phyloP scores from a whole-genome alignment of 1,284 basidiomycete genomes.

The Cutaneotrichosporon daszewskae region DNA sequence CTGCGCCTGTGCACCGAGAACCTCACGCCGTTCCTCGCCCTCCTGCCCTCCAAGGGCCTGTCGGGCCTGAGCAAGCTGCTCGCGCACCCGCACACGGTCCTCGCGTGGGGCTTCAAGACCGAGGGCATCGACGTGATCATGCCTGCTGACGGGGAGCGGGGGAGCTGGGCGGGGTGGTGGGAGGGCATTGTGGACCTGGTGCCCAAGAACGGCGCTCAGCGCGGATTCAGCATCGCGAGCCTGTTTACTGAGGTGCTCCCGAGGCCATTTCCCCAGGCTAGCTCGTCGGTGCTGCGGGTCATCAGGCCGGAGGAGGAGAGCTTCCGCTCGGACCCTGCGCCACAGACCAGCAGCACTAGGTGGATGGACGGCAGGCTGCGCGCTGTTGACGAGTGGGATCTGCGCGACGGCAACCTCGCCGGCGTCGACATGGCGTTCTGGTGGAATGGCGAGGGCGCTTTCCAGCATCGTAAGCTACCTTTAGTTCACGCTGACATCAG shows the following conservation, averaged over 20 bases:
- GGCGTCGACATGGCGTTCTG: constrained; percentile 36
- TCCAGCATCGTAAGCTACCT: constrained; percentile 42
- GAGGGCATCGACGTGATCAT: constrained; percentile 44
- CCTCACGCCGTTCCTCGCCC: constrained; percentile 87
- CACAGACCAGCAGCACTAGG: background rate
- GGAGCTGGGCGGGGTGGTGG: constrained; percentile 64
- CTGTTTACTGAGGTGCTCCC: constrained; percentile 66
- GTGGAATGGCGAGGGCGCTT: constrained; percentile 49
- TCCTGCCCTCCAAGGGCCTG: constrained; percentile 85
- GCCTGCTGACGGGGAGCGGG: constrained; percentile 22
- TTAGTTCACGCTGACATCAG: background rate
- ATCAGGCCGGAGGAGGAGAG: constrained; percentile 20
- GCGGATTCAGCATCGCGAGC: constrained; percentile 69
- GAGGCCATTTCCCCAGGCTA: constrained; percentile 55
- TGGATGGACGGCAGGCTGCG: constrained; percentile 34
- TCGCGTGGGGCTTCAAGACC: constrained; percentile 66
- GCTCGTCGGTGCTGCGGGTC: constrained; percentile 45
- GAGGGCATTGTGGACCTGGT: constrained; percentile 78
- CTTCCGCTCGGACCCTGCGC: background rate
- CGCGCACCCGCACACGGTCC: constrained; percentile 84
- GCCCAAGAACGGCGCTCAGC: constrained; percentile 53
- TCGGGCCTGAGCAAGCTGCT: constrained; percentile 82
- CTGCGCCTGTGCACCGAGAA: constrained; percentile 93
- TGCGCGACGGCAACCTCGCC: constrained; percentile 8
- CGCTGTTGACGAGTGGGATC: constrained; percentile 47